Evolutionary conservation across 2,329 filamentous ascomycete species (phyloP), one percentile per base, ranked within the genome.

Genomic region (Aureobasidium sp.): DNA sequence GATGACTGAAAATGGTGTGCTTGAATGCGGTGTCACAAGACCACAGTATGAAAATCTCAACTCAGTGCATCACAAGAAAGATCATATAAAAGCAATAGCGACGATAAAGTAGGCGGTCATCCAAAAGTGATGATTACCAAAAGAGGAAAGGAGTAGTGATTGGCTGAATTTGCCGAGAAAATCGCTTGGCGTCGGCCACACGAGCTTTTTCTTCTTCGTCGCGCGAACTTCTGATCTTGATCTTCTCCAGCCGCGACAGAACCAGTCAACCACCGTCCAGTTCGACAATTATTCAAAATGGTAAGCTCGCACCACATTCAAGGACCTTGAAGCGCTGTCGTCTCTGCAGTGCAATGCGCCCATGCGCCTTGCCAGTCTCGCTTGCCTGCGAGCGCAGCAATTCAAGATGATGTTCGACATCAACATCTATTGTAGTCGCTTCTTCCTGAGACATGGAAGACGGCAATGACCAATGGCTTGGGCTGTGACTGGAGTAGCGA

Each of bases 401-500:
- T 41, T 60, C 57, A 60, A 51, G 44, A 58, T 41, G 57, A 60
- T 57, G 41, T 57, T 57, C 53, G 25, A 45, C 29, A 55, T 55
- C 51, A 59, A 59, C 31, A 49, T 60, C 57, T 60, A 60, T 62
- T 62, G 52, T 62, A 58, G 62, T 60, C 62, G 45, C 9, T 37
- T 36, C 45, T 44, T 42, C 48, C 34, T 41, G 55, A 39, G 39
- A 52, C 14, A 31, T 45, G 62, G 61, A 60, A 44, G 45, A 60
- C 57, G 53, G 62, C 55, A 58, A 59, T 69, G 69, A 68, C 66
- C 63, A 62, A 68, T 72, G 81, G 81, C 81, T 84, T 82, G 82
- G 83, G 80, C 71, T 75, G 70, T 69, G 69, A 68, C 66, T 65
- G 68, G 68, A 81, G 80, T 80, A 80, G 80, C 80, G 84, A 81